Percentiles rank a stretch among this genome's conserved stretches.
phyloP scores from a whole-genome alignment of 345 rosid genomes.

The Pseudoturritis turrita region DNA sequence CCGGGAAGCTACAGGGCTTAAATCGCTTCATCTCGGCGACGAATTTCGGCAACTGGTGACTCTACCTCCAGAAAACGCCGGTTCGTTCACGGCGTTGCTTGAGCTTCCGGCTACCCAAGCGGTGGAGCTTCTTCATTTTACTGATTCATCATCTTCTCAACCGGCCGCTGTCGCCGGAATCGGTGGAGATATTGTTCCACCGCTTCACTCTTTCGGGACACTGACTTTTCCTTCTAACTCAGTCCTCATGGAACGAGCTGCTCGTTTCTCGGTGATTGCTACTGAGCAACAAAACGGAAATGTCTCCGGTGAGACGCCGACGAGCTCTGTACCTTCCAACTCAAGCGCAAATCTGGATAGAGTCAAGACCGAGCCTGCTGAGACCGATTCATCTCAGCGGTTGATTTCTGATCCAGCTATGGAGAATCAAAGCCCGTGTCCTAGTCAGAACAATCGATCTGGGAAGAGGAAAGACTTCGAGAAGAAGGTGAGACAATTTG shows the following conservation, averaged over 20 bases:
- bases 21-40: conserved; percentile 46
- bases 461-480: conserved; percentile 55
- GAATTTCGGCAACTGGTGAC: conserved; percentile 49
- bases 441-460: conserved; percentile 14
- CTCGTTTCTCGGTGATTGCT: conserved; percentile 33
- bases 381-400: conserved; percentile 37
- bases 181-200: conserved; percentile 24
- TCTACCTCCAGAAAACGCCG: conserved; percentile 40
- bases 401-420: conserved; percentile 32
- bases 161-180: background rate
- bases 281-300: conserved; percentile 25
- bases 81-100: conserved; percentile 64
- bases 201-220: conserved; percentile 28
- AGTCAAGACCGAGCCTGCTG: conserved; percentile 41
- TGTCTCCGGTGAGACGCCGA: conserved; percentile 29
- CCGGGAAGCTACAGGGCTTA: conserved; percentile 32
- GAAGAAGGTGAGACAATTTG: conserved; percentile 39
- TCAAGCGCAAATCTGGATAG: conserved; percentile 35
- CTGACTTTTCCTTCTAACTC: conserved; percentile 34
- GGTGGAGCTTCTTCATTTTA: conserved; percentile 54
- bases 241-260: conserved; percentile 32
- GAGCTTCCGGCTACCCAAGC: conserved; percentile 62
- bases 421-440: conserved; percentile 22
- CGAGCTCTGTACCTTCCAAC: conserved; percentile 31
- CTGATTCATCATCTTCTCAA: conserved; percentile 36